Evolutionary conservation across 2,329 filamentous ascomycete genomes (phyloP).

Genomic region (Cytospora mali): DNA sequence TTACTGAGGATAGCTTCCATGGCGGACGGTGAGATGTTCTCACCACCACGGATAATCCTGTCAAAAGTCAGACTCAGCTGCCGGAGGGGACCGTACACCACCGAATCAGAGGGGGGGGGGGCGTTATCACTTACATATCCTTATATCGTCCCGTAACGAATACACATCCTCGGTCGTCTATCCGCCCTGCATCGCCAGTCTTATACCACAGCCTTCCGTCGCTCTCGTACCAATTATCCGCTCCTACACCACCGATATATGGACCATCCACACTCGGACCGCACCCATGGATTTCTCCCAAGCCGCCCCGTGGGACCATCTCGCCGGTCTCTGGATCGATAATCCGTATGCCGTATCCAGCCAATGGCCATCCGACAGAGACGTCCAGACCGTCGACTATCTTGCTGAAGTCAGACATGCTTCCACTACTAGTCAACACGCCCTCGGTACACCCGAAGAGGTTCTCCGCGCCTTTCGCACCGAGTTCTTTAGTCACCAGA

Average conservation of each 20-base stretch:
- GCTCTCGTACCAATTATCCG: slow-evolving; percentile 20
- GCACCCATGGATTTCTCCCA: slow-evolving; percentile 16
- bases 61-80: not conserved
- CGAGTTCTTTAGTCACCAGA: slow-evolving; percentile 5
- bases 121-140: slow-evolving; percentile 5
- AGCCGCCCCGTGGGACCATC: slow-evolving; percentile 3
- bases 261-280: slow-evolving; percentile 11
- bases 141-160: slow-evolving; percentile 17
- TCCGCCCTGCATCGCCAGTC: slow-evolving; percentile 13
- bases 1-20: slow-evolving; percentile 6
- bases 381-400: slow-evolving; percentile 12
- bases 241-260: slow-evolving; percentile 19
- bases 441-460: slow-evolving; percentile 19
- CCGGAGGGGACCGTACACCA: not conserved
- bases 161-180: slow-evolving; percentile 8
- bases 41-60: slow-evolving; percentile 23
- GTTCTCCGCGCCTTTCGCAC: slow-evolving; percentile 7
- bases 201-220: slow-evolving; percentile 20
- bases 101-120: too few relatives aligned
- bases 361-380: slow-evolving; percentile 10
- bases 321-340: slow-evolving; percentile 20
- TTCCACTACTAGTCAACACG: not conserved
- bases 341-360: slow-evolving; percentile 7
- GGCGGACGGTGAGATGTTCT: slow-evolving; percentile 18
- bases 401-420: slow-evolving; percentile 7